Evolutionary conservation across 2,329 filamentous ascomycete species (phyloP), one percentile per base, ranked within the genome.

Genomic region (Neophaeococcomyces mojaviensis): DNA sequence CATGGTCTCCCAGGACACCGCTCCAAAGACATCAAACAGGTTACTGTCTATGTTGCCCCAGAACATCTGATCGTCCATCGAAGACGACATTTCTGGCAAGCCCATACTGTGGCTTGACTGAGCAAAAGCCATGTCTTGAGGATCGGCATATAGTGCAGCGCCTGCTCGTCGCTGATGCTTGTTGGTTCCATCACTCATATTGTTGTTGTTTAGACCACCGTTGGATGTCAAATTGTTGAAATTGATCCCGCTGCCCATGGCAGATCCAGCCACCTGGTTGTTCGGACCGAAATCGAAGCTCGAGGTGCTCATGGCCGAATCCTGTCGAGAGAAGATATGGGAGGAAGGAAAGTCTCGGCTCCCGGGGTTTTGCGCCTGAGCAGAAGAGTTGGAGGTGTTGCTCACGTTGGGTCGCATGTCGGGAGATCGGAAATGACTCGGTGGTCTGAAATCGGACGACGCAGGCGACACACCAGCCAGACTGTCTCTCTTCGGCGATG

Each of bases 1-100:
- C 55, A 57, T 57, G 19, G 52, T 53, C 39, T 57, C 55, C 55
- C 55, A 57, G 3, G 50, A 53, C 3, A 52, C 55, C 15, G 48
- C 49, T 8, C 55, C 55, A 47, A 57, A 57, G 26, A 57, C 52
- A 35, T 57, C 55, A 10, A 52, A 49, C n/a, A 55, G 48, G 32
- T 55, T 55, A 26, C 39, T 41, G 22, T 57, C 54, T 49, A 55
- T 52, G 31, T 55, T 55, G 12, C 49, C 51, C 54, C 54, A 57
- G 37, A 57, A 55, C 49, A 55, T 52, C 30, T 51, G 54, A 33
- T 56, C 54, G 45, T 57, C 55, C 40, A 37, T 46, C 13, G 39
- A 28, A 28, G 24, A 41, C 13, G 39, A 41, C 39, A 41, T 13
- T 19, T 48, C 49, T 19, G 44, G 37, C 9, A 50, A 39, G 18